phyloP scores from a whole-genome alignment of 1,284 basidiomycete genomes.

The Mycena sp. region DNA sequence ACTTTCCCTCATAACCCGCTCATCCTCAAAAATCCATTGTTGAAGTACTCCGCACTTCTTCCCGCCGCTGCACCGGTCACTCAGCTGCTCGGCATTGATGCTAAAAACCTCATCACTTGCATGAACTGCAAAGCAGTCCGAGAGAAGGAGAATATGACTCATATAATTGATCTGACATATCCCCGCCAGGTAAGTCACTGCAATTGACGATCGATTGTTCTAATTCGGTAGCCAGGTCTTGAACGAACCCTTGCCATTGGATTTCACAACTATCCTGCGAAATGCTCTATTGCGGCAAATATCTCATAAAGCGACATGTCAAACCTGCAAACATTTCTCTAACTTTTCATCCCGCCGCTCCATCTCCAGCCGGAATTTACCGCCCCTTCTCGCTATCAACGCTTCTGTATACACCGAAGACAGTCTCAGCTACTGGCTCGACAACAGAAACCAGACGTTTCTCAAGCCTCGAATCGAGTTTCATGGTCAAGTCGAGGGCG shows the following conservation, averaged over 20 bases:
- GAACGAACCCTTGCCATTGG: conserved; percentile 60
- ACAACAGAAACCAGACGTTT: conserved; percentile 64
- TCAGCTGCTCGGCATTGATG: conserved; percentile 83
- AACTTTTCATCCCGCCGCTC: conserved; percentile 80
- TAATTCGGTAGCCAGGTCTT: conserved; percentile 3
- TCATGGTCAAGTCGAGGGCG: conserved; percentile 65
- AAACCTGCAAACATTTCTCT: conserved; percentile 81
- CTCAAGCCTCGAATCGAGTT: conserved; percentile 63
- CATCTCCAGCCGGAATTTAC: conserved; percentile 75
- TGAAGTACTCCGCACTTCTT: conserved; percentile 39
- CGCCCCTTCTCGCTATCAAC: conserved; percentile 91
- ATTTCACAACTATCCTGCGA: conserved; percentile 80
- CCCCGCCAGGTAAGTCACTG: conserved; percentile 73
- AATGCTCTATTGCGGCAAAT: conserved; percentile 85
- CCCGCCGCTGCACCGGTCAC: conserved; percentile 73
- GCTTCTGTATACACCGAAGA: conserved; percentile 85
- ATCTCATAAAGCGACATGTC: conserved; percentile 87
- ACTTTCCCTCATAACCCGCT: conserved; percentile 67
- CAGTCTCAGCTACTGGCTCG: conserved; percentile 81
- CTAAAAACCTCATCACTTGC: conserved; percentile 82
- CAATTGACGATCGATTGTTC: neutral
- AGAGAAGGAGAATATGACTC: conserved; percentile 79
- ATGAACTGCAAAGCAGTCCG: conserved; percentile 75
- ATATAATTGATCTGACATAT: conserved; percentile 90
- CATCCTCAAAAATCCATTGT: conserved; percentile 50